These are phyloP conservation scores for Populus pruinosa DNA, from an alignment of 345 rosid species.

Conservation along the genomic window DNA sequence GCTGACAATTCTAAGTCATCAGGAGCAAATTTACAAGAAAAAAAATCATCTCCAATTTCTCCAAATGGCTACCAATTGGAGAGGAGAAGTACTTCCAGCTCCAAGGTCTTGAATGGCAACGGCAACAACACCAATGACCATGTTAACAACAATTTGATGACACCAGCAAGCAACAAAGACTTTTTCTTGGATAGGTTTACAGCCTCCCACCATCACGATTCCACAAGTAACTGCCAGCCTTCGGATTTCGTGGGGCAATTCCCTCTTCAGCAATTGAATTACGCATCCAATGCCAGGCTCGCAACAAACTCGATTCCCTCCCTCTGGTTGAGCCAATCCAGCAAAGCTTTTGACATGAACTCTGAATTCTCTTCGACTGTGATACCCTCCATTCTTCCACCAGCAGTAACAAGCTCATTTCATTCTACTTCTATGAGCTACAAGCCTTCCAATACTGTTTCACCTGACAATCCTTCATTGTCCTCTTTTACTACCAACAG, in stretches of 20 bases:
- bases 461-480: slow-evolving; percentile 32
- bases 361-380: slow-evolving; percentile 35
- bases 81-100: slow-evolving; percentile 39
- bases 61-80: slow-evolving; percentile 34
- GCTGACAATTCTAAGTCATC: slow-evolving; percentile 9
- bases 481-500: slow-evolving; percentile 28
- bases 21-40: slow-evolving; percentile 11
- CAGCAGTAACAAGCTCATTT: slow-evolving; percentile 32
- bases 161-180: slow-evolving; percentile 27
- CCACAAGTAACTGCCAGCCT: slow-evolving; percentile 24
- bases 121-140: background rate
- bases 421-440: slow-evolving; percentile 34
- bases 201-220: slow-evolving; percentile 30
- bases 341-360: slow-evolving; percentile 32
- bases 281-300: slow-evolving; percentile 33
- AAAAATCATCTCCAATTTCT: slow-evolving; percentile 19
- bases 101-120: slow-evolving; percentile 36
- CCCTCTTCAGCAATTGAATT: slow-evolving; percentile 39
- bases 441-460: slow-evolving; percentile 35
- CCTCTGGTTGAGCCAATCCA: slow-evolving; percentile 36
- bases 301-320: slow-evolving; percentile 26
- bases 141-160: slow-evolving; percentile 17
- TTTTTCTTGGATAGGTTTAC: slow-evolving; percentile 35
- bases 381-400: slow-evolving; percentile 29
- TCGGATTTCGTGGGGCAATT: slow-evolving; percentile 35